Evolutionary conservation across 192 early-diverging fungal species (phyloP).

Genomic region (Globomyces pollinis-pini): DNA sequence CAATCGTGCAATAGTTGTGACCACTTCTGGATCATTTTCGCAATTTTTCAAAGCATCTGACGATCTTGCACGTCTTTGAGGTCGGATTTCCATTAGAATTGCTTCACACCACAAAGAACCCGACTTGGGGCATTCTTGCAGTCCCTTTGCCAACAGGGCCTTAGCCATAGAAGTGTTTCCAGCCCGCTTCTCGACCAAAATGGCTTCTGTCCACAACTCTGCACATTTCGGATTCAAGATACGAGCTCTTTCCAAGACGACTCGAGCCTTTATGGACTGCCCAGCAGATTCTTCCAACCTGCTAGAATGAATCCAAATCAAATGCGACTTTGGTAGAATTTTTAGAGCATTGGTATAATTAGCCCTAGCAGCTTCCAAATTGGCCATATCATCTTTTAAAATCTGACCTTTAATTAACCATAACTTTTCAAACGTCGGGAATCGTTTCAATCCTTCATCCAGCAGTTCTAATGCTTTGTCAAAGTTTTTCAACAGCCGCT

Average conservation of each 20-base stretch:
- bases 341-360: constrained; percentile 67
- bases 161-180: constrained; percentile 61
- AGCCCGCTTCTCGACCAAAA: constrained; percentile 71
- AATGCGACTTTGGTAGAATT: constrained; percentile 61
- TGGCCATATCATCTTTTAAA: constrained; percentile 50
- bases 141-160: constrained; percentile 73
- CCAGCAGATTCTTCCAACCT: constrained; percentile 69
- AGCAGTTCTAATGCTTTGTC: constrained; percentile 61
- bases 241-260: constrained; percentile 77
- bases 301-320: constrained; percentile 77
- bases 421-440: constrained; percentile 74
- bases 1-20: constrained; percentile 74
- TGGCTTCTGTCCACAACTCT: constrained; percentile 78
- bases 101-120: constrained; percentile 83
- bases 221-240: constrained; percentile 73
- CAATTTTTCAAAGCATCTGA: constrained; percentile 88
- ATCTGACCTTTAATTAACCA: constrained; percentile 94
- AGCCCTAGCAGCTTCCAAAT: constrained; percentile 57
- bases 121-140: constrained; percentile 86
- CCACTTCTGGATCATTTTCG: constrained; percentile 74
- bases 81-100: constrained; percentile 76
- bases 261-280: constrained; percentile 63
- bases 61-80: constrained; percentile 77
- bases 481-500: constrained; percentile 65
- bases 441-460: constrained; percentile 56